Evolutionary conservation across 2,329 filamentous ascomycete genomes (phyloP).

Genomic region (Cephalotrichum gorgonifer): DNA sequence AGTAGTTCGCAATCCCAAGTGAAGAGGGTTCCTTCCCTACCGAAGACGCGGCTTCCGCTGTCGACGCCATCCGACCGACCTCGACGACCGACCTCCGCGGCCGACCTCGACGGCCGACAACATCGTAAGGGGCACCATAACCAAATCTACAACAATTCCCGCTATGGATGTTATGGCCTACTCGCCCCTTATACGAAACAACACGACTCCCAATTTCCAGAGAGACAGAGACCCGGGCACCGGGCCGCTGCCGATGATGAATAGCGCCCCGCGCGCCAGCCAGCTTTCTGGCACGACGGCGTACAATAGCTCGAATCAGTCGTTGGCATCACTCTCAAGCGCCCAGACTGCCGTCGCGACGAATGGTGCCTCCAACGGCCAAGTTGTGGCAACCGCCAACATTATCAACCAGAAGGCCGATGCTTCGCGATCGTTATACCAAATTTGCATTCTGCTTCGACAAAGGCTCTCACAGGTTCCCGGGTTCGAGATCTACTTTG

Average conservation of each 20-base stretch:
- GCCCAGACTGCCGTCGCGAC: conserved; percentile 28
- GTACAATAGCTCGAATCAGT: conserved; percentile 41
- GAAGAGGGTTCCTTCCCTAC: neutral
- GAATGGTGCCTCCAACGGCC: conserved; percentile 36
- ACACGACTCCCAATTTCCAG: conserved; percentile 45
- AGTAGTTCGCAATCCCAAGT: neutral
- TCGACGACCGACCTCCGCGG: neutral
- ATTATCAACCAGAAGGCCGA: conserved; percentile 97
- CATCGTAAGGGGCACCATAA: neutral
- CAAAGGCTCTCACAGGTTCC: conserved; percentile 75
- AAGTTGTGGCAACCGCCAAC: conserved; percentile 71
- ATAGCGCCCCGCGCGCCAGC: conserved; percentile 43
- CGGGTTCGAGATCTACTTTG: conserved; percentile 65
- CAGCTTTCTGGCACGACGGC: conserved; percentile 53
- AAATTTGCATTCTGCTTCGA: conserved; percentile 82
- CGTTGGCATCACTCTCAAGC: conserved; percentile 37
- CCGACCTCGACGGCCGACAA: neutral
- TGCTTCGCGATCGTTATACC: conserved; percentile 83
- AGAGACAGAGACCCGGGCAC: conserved; percentile 35
- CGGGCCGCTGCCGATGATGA: conserved; percentile 35
- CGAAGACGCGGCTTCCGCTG: neutral
- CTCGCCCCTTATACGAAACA: conserved; percentile 48
- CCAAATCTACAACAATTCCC: neutral
- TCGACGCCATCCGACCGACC: no score
- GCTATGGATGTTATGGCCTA: conserved; percentile 36